These are phyloP conservation scores for Claviceps monticola DNA, from an alignment of 2,329 filamentous ascomycete genomes.

Conservation along the genomic window DNA sequence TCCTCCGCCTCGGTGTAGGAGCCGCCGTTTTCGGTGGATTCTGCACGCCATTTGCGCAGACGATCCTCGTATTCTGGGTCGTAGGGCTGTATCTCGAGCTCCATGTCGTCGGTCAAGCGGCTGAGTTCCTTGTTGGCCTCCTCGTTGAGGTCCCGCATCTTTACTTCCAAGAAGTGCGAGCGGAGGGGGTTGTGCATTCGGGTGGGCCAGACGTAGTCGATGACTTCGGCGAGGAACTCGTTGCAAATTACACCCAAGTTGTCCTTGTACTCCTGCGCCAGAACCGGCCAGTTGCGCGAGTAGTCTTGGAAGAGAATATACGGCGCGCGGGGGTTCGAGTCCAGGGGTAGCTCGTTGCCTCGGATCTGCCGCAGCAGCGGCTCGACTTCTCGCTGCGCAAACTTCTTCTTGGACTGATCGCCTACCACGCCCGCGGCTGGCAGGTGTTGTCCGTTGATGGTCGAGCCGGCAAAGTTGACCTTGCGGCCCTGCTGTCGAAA, in stretches of 20 bases:
- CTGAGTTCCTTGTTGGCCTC: conserved; percentile 32
- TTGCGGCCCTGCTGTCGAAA: conserved; percentile 36
- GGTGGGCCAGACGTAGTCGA: conserved; percentile 35
- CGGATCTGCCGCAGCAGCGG: conserved; percentile 34
- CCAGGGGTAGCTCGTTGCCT: conserved; percentile 37
- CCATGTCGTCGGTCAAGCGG: conserved; percentile 34
- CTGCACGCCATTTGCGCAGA: conserved; percentile 31
- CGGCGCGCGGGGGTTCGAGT: conserved; percentile 37
- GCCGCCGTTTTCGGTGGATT: conserved; percentile 28
- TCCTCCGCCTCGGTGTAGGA: conserved; percentile 37
- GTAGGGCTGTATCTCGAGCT: conserved; percentile 38
- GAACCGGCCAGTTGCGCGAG: conserved; percentile 36
- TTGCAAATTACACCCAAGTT: conserved; percentile 40
- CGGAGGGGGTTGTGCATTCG: conserved; percentile 38
- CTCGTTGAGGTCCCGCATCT: conserved; percentile 33
- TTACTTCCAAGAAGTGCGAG: conserved; percentile 32
- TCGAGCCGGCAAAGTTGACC: conserved; percentile 25
- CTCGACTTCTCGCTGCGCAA: conserved; percentile 34
- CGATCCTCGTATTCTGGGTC: conserved; percentile 40
- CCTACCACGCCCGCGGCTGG: conserved; percentile 18
- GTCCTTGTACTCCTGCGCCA: conserved; percentile 40
- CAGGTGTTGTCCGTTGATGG: conserved; percentile 8
- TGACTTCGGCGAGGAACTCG: conserved; percentile 37
- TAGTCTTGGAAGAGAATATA: conserved; percentile 42
- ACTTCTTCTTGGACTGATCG: conserved; percentile 31